Evolutionary conservation across 352 stramenopile genomes (phyloP).

Genomic region (Globisporangium acanthophoron): DNA sequence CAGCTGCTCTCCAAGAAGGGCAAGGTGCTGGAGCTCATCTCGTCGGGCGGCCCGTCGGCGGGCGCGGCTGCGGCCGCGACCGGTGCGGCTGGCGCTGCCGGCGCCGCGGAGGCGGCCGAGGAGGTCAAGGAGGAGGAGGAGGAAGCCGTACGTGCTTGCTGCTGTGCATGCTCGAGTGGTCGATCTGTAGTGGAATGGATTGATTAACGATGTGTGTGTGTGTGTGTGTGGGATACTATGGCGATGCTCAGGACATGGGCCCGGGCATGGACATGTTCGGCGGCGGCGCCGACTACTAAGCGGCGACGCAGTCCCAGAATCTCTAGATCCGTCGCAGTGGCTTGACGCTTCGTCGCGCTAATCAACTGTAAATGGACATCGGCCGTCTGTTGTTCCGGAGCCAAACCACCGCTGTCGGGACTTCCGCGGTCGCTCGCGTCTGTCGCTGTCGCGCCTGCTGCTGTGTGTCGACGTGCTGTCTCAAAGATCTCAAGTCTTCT

Average conservation of each 20-base stretch:
- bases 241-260: slow-evolving; percentile 34
- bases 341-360: slow-evolving; percentile 27
- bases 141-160: slow-evolving; percentile 42
- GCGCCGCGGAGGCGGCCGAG: slow-evolving; percentile 27
- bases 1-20: slow-evolving; percentile 68
- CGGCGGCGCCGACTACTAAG: slow-evolving; percentile 58
- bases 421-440: no score
- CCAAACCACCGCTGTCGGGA: neutral
- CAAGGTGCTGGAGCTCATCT: slow-evolving; percentile 79
- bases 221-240: neutral
- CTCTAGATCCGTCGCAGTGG: slow-evolving; percentile 21
- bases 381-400: slow-evolving; percentile 36
- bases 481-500: no score
- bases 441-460: no score
- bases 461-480: no score
- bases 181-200: neutral
- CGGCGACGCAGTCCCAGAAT: neutral
- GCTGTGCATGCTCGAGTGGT: neutral
- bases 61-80: slow-evolving; percentile 32
- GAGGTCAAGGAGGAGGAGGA: slow-evolving; percentile 62
- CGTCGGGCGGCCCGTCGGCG: slow-evolving; percentile 45
- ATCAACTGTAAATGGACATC: slow-evolving; percentile 47
- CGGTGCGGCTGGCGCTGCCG: slow-evolving; percentile 30
- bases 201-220: neutral
- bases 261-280: slow-evolving; percentile 73